Conservation (phyloP, 1,284 basidiomycete species). For the Melampsora larici-populina region DNA sequence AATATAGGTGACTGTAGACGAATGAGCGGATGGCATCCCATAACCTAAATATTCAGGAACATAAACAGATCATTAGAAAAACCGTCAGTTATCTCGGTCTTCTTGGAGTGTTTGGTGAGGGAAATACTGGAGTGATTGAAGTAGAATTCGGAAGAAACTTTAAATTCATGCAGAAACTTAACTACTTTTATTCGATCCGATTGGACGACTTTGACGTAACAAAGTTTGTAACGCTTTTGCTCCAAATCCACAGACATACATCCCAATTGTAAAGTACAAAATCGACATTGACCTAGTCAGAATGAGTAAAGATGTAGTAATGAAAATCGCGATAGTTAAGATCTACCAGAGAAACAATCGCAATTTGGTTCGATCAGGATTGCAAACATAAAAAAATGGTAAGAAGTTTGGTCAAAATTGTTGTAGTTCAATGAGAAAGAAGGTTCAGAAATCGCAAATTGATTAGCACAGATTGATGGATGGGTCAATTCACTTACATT, state of each 20-base stretch:
- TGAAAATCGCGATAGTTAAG: neutral
- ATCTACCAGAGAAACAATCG: neutral
- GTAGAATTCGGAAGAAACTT: neutral
- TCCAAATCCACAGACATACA: slow-evolving; percentile 2
- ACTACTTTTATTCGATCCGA: neutral
- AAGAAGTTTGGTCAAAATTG: no score
- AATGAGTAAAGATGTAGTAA: neutral
- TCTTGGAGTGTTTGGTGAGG: no score
- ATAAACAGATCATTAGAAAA: no score
- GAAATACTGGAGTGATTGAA: no score
- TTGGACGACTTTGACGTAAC: neutral
- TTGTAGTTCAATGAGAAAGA: no score
- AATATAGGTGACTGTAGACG: neutral
- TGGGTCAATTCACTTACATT: no score
- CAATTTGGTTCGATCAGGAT: no score
- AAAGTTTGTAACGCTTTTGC: neutral
- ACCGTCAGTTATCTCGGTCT: no score
- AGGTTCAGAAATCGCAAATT: no score
- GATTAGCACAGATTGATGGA: no score
- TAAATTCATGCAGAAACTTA: neutral
- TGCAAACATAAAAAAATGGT: no score
- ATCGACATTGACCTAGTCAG: neutral
- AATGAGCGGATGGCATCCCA: neutral
- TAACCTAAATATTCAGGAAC: neutral
- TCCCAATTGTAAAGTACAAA: neutral